Evolutionary conservation across 192 early-diverging fungal genomes (phyloP), one percentile per base, ranked within the genome.

Genomic region (Coemansia sp.): DNA sequence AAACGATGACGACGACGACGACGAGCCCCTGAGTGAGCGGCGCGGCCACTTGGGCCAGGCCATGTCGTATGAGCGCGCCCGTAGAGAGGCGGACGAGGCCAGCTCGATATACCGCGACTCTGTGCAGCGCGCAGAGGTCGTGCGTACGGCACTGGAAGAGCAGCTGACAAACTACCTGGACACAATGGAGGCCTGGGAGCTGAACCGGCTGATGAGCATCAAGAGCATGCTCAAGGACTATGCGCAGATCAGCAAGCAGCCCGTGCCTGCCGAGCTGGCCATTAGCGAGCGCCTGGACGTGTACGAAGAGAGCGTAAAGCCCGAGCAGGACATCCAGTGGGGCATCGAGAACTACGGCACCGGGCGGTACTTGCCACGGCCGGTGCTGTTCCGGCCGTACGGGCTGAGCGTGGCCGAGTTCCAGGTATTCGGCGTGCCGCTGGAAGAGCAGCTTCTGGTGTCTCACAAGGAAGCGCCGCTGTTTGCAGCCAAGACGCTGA

Each of bases 381-480:
- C 87, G 4, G 82, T 86, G 11, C 68, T 90, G 0, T 90, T 87
- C 71, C 79, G 82, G 18, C 84, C 87, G 45, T 83, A 82, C 54
- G 85, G 85, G 26, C 80, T 82, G 42, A 87, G 88, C 49, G 65
- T 82, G 16, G 84, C 82, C 18, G 76, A 85, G 84, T 85, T 86
- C 71, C 88, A 90, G 78, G 75, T 85, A 20, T 90, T 90, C 79
- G 88, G 87, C 12, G 86, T 90, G 40, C 65, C 84, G 15, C 82
- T 90, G 41, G 86, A 84, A 16, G 85, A 88, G 56, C 80, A 85
- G 45, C 79, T 81, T 18, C 69, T 82, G 47, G 76, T 84, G 20
- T 80, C 80, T 30, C 71, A 81, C 23, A 80, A 81, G 55, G 71
- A 66, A 48, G 80, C 86, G 6, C 88, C 88, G 20, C 65, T 82